Base-by-base conservation (phyloP, 768 basidiomycete genomes). In the Boletellus emodensis region DNA sequence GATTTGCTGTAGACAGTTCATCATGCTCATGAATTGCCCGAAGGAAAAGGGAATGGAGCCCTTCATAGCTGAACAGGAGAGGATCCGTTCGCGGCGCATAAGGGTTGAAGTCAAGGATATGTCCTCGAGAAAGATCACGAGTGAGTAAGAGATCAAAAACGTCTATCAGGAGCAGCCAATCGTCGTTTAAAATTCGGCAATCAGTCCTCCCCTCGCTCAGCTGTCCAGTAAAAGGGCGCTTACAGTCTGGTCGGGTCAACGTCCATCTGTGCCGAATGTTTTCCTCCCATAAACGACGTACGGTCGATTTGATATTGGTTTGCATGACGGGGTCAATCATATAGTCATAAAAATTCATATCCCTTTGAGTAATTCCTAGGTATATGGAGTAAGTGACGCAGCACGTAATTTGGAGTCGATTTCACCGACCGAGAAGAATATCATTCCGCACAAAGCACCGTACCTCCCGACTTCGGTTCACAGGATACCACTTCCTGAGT, bases 21-120 rank as follows among this genome's bases (percentile, higher is more conserved):
- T 13, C 30, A 20, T 41, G 38, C 44, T 51, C 50, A n/a, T 45
- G 51, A 26, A 32, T 40, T 37, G 55, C 50, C 15, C 6, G 49
- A 4, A 42, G 11, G 17, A 71, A 66, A 7, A 84, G 61, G 1
- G 61, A 69, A 34, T 71, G 69, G 0, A 97, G 80, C 24, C 92
- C 87, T 40, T 85, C 78, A 62, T 91, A 97, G 1, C 79, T 79
- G 70, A 95, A 97, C 15, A 96, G 74, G 0, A 95, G 78, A 0
- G 92, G 66, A 59, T 97, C 94, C n/a, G 95, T 96, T 34, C 81
- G 83, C 4, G 83, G 80, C 11, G 85, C 80, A 61, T 87, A 96
- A 0, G 93, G 91, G 57, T 93, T 93, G 70, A 97, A 92, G 65
- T 97, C 95, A 61, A 98, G 65, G 57, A 98, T 75, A 67, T 93